Evolutionary conservation across 371 early-diverging fungal species (phyloP), one percentile per base, ranked within the genome.

Genomic region (Mucor saturninus): DNA sequence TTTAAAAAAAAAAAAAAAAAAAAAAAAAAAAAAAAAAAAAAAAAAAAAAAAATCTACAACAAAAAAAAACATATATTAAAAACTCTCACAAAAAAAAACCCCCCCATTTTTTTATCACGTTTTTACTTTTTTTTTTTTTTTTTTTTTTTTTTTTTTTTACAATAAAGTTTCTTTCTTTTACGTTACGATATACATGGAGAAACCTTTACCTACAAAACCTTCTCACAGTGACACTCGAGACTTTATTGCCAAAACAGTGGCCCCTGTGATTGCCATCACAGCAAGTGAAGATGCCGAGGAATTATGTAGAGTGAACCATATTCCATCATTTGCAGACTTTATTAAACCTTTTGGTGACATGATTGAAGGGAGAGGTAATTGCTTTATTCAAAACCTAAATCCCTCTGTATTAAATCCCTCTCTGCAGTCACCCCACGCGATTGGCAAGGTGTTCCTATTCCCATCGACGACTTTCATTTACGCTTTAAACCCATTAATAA

Each of bases 321-420:
- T 93, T 53, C 77, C 86, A 30, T 80, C 87, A 1, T 84, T 94
- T 67, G 85, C 84, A 8, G 90, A 94, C 61, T 77, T 94, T 21
- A 71, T 96, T 38, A 75, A 82, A 49, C 96, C 96, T 7, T 95
- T 96, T 82, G 95, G 95, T 11, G 85, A 86, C 26, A 79, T 79
- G 45, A 85, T 94, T 38, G 88, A 90, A 51, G 88, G 89, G 13
- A 84, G 85, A 82, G 84, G 92, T 91, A 79, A 55, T 72, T 58
- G 32, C 46, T 29, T 48, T 26, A 35, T 54, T 39, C 30, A 38
- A 35, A 40, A 11, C 4, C 42, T 28, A 21, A 21, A 49, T 31
- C 29, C 14, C 8, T 52, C 32, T 52, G 37, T 63, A 29, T 61
- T 35, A 37, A 37, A n/a, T 54, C 2, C 15, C 21, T 31, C 15